phyloP scores from a whole-genome alignment of 352 stramenopile genomes.

The Globisporangium radiosum region DNA sequence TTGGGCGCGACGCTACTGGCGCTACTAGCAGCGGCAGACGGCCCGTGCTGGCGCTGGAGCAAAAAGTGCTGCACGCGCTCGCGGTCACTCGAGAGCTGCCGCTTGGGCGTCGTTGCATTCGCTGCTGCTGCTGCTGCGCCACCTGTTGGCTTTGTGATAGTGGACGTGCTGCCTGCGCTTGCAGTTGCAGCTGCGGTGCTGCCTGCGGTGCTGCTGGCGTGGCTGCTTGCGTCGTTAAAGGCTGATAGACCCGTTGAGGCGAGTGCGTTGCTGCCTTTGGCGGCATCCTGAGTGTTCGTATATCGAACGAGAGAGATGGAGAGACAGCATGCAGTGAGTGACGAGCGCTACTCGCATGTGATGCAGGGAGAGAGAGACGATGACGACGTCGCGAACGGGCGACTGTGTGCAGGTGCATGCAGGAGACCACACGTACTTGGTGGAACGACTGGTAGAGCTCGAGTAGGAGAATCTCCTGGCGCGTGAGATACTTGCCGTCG shows the following conservation, averaged over 20 bases:
- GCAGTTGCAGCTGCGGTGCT: neutral
- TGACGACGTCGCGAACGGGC: neutral
- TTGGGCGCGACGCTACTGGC: conserved; percentile 1
- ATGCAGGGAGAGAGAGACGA: neutral
- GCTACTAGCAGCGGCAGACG: conserved; percentile 1
- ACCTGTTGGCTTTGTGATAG: conserved; percentile 1
- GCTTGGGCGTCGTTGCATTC: conserved; percentile 35
- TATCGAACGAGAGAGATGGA: neutral
- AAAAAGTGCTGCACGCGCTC: conserved; percentile 64
- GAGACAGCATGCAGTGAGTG: neutral
- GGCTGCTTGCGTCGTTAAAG: conserved; percentile 5
- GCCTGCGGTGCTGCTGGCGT: neutral
- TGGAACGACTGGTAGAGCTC: conserved; percentile 51
- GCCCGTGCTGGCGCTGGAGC: conserved; percentile 33
- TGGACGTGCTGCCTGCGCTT: neutral
- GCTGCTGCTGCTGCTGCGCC: neutral
- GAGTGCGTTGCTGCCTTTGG: conserved; percentile 1
- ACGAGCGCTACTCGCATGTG: neutral
- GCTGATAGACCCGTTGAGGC: neutral
- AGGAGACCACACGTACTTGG: conserved; percentile 8
- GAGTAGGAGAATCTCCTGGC: conserved; percentile 68
- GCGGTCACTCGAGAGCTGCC: conserved; percentile 40
- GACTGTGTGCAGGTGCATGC: too few species aligned
- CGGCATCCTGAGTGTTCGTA: conserved; percentile 2
- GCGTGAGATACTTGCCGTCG: conserved; percentile 68